These are phyloP conservation scores for Leptographium procerum DNA, from an alignment of 2,329 filamentous ascomycete species.

Conservation along the genomic window DNA sequence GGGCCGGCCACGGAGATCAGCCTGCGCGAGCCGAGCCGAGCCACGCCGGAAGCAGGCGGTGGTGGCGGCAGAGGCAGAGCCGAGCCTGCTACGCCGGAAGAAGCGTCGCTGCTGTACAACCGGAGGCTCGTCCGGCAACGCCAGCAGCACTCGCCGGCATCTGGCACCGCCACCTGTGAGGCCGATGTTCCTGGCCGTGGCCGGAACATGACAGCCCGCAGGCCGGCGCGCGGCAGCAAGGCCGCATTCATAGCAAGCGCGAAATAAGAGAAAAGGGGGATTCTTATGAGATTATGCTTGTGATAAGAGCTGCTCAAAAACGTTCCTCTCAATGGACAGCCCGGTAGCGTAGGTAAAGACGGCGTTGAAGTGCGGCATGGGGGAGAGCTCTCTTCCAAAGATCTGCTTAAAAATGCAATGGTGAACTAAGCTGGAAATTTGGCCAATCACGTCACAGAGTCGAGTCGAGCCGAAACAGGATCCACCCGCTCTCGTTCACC, in stretches of 20 bases:
- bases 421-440: not conserved
- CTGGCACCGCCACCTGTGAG: too few species aligned
- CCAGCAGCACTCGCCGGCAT: too few species aligned
- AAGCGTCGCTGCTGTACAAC: not conserved
- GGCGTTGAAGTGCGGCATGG: too few species aligned
- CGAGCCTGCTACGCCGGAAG: too few species aligned
- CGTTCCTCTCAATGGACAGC: too few species aligned
- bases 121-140: not conserved
- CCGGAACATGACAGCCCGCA: not conserved
- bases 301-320: not conserved
- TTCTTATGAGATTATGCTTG: not conserved
- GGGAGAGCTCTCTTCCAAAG: too few species aligned
- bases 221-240: not conserved
- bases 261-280: not conserved
- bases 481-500: too few species aligned
- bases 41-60: conserved; percentile 35
- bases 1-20: conserved; percentile 69
- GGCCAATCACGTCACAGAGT: not conserved
- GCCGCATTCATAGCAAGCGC: not conserved
- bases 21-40: conserved; percentile 58
- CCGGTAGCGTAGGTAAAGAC: too few species aligned
- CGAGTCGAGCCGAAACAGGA: not conserved
- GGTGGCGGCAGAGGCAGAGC: conserved; percentile 11
- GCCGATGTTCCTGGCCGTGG: too few species aligned
- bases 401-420: not conserved